Percentiles rank a stretch among this genome's conserved stretches.
Conservation (phyloP, 192 early-diverging fungal genomes). For the Pilobolus umbonatus region DNA sequence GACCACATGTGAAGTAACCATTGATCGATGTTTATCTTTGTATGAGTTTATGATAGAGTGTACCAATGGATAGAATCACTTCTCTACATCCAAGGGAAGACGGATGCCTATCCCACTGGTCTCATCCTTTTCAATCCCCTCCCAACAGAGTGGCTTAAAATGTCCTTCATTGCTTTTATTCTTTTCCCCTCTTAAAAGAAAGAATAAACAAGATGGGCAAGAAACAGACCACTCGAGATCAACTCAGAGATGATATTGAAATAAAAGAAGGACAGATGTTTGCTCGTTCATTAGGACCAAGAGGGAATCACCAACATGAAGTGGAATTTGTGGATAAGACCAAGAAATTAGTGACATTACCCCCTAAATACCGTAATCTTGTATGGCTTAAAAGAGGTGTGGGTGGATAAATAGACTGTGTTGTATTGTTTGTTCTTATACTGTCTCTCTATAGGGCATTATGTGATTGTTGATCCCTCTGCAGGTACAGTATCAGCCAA, state of each 20-base stretch:
- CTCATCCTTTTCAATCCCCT: no score
- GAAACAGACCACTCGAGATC: conserved; percentile 17
- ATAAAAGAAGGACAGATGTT: conserved; percentile 40
- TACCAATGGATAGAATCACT: no score
- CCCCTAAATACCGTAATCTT: conserved; percentile 72
- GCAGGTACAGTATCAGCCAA: conserved; percentile 56
- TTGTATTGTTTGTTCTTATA: neutral
- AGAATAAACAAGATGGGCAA: conserved; percentile 19
- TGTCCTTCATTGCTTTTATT: neutral
- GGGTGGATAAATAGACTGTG: neutral
- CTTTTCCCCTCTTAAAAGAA: neutral
- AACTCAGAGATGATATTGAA: conserved; percentile 16
- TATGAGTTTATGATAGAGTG: no score
- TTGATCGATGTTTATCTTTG: no score
- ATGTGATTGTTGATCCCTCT: conserved; percentile 59
- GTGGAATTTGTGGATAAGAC: conserved; percentile 49
- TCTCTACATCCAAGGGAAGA: no score
- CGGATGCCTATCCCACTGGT: no score
- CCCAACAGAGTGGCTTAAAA: no score
- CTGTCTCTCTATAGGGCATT: conserved; percentile 42
- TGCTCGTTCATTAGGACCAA: conserved; percentile 56
- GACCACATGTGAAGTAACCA: no score
- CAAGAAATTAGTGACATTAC: conserved; percentile 63
- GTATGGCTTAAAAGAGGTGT: conserved; percentile 82
- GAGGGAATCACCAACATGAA: conserved; percentile 73